A percentile compares a stretch with the other conserved stretches of the same genome.
phyloP scores from a whole-genome alignment of 2,329 filamentous ascomycete species.

The Rugonectria rugulosa region DNA sequence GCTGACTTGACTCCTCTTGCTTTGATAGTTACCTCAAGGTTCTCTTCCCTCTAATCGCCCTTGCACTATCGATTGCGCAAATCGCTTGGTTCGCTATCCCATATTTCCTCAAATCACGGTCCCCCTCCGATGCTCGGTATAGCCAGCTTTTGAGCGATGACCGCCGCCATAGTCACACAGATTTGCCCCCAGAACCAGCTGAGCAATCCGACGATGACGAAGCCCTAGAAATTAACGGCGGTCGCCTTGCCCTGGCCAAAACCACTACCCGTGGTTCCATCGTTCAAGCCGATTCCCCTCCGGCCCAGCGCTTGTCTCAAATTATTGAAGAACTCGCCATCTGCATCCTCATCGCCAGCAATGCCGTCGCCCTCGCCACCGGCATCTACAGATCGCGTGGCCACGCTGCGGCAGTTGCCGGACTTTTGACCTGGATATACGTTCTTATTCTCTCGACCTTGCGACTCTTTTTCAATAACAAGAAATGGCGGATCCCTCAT shows the following conservation, averaged over 20 bases:
- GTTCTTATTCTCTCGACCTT: conserved; percentile 75
- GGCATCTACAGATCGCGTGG: conserved; percentile 66
- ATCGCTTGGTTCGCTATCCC: conserved; percentile 66
- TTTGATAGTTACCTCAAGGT: conserved; percentile 61
- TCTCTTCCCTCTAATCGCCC: conserved; percentile 77
- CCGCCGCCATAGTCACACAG: conserved; percentile 56
- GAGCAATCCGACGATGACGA: conserved; percentile 68
- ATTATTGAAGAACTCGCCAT: conserved; percentile 79
- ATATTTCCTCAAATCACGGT: conserved; percentile 59
- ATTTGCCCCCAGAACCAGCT: conserved; percentile 57
- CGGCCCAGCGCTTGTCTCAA: conserved; percentile 74
- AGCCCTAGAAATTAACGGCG: conserved; percentile 63
- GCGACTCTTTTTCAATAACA: conserved; percentile 72
- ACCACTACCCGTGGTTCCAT: conserved; percentile 69
- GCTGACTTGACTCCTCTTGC: conserved; percentile 21
- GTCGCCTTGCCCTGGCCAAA: conserved; percentile 65
- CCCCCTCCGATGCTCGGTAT: conserved; percentile 59
- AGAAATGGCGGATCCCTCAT: conserved; percentile 70
- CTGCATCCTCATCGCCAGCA: conserved; percentile 73
- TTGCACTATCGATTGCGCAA: conserved; percentile 73
- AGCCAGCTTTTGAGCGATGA: conserved; percentile 57
- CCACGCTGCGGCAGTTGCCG: conserved; percentile 67
- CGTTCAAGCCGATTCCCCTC: conserved; percentile 78
- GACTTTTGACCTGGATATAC: conserved; percentile 81
- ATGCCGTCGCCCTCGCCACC: conserved; percentile 69